A percentile compares a stretch with the other conserved stretches of the same genome.
phyloP scores from a whole-genome alignment of 1,284 basidiomycete species.

The Ceratobasidium sp. region DNA sequence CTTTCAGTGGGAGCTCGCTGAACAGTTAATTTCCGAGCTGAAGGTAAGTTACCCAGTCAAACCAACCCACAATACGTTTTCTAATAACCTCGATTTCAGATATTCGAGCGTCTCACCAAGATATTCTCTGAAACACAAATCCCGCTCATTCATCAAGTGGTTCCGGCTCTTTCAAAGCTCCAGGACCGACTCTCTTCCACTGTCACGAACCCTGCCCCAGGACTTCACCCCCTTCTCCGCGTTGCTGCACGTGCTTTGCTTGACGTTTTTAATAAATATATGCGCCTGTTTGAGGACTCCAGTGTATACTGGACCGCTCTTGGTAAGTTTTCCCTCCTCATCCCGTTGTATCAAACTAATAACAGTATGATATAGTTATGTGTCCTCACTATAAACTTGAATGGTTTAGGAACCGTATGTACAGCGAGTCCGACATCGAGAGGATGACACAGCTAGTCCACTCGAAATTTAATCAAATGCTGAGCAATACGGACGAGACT shows the following conservation, averaged over 20 bases:
- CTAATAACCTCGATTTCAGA: background rate
- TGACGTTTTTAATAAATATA: background rate
- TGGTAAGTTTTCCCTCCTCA: too few relatives aligned
- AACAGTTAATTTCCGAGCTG: background rate
- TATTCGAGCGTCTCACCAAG: background rate
- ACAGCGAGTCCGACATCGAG: background rate
- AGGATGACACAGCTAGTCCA: background rate
- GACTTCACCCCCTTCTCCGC: background rate
- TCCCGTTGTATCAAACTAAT: too few relatives aligned
- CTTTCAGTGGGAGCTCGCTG: slow-evolving; percentile 1
- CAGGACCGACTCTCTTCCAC: background rate
- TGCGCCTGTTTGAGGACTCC: background rate
- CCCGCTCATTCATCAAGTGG: slow-evolving; percentile 4
- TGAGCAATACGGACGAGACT: too few relatives aligned
- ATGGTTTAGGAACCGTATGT: background rate
- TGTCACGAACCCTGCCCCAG: background rate
- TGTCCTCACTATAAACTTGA: background rate
- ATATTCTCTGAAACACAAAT: slow-evolving; percentile 12
- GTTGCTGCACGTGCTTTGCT: background rate
- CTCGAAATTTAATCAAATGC: background rate
- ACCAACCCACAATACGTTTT: background rate
- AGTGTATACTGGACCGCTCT: background rate
- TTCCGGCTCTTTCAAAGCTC: slow-evolving; percentile 2
- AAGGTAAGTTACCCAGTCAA: background rate
- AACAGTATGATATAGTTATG: slow-evolving; percentile 6